Percentiles rank a stretch among this genome's conserved stretches.
Conservation (phyloP, 495 filamentous ascomycete species). For the Patellaria atrata region DNA sequence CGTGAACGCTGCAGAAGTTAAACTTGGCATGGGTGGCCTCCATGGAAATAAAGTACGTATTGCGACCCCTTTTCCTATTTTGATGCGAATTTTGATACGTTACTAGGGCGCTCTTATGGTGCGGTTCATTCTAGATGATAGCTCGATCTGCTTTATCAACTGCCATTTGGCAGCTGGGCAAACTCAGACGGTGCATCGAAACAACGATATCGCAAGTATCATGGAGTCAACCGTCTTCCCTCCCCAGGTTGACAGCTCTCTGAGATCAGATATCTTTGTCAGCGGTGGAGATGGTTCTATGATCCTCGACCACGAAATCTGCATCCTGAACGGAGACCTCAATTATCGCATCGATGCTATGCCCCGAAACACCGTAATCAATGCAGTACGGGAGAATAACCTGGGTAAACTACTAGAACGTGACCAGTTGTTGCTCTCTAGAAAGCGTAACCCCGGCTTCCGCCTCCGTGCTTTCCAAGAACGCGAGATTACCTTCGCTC, state of each 20-base stretch:
- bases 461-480: conserved; percentile 76
- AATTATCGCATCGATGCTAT: conserved; percentile 99
- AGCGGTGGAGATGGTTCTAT: conserved; percentile 88
- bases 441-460: conserved; percentile 78
- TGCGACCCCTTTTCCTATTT: not conserved
- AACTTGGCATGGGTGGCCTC: conserved; percentile 83
- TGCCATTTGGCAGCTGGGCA: conserved; percentile 95
- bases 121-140: conserved; percentile 82
- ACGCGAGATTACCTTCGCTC: conserved; percentile 73
- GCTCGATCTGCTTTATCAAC: conserved; percentile 89
- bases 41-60: conserved; percentile 75
- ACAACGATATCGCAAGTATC: conserved; percentile 85
- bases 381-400: conserved; percentile 63
- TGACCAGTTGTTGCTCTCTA: conserved; percentile 79
- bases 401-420: conserved; percentile 83
- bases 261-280: conserved; percentile 61
- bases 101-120: conserved; percentile 69
- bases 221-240: conserved; percentile 66
- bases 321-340: conserved; percentile 86
- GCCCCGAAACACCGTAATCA: conserved; percentile 77
- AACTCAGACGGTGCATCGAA: conserved; percentile 72
- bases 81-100: not conserved
- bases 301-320: conserved; percentile 95
- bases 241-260: conserved; percentile 11
- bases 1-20: conserved; percentile 68